Base-by-base conservation (phyloP, 805 yeast genomes). In the Saccharomycopsis guyanensis region DNA sequence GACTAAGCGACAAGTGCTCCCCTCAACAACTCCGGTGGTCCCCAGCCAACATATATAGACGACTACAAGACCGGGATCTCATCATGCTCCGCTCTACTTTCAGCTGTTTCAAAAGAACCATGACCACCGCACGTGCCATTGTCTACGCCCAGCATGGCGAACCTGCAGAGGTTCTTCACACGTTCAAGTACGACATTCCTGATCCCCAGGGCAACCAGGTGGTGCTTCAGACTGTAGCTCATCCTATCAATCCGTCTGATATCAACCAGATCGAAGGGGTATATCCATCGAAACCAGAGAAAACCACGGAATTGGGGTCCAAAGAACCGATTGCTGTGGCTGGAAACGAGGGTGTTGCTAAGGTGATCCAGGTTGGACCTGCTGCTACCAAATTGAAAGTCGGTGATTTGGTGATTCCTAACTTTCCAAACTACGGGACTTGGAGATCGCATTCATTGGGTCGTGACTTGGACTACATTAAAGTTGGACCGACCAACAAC, bases 341-440 rank as follows among this genome's bases (percentile, higher is more conserved):
- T 32, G 98, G 98, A 45, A 93, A 93, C 61, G 98, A 91, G 65
- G 97, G 96, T 19, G 73, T 86, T 8, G 89, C 86, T 59, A 83
- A 86, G 59, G 81, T 91, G n/a, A 59, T 85, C n/a, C 77, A 80
- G 45, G 74, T 76, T 7, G 96, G 95, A 18, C 54, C 70, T 7
- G 57, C 63, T 13, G 84, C 78, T 7, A 52, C 55, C 18, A 50
- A 54, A 3, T 67, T 85, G 43, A 55, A 68, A 38, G 65, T 67
- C 1, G 96, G 96, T 39, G 97, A 93, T 62, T 87, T 95, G 89
- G 86, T 81, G 33, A 75, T 91, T 38, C 97, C 97, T 8, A 58
- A 76, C 8, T 67, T 67, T 35, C 82, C 87, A 10, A 82, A 84
- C 55, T 81, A 80, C 49, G 99, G 98, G 25, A 91, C 98, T 2